These are phyloP conservation scores for Apostasia ramifera DNA, from an alignment of 106 monocot species.

Conservation along the genomic window DNA sequence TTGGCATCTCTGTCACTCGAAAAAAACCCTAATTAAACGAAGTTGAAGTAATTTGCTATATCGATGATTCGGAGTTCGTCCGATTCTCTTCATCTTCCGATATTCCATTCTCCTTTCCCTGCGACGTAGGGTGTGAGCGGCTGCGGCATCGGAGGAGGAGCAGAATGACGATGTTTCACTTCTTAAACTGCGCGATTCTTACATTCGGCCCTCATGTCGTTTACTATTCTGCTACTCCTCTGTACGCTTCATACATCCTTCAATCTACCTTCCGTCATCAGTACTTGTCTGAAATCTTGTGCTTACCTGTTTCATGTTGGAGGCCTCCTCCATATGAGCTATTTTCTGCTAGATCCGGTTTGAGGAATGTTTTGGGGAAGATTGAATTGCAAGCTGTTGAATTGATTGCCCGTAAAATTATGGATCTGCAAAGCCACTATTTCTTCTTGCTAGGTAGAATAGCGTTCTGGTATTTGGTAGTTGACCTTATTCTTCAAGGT, in stretches of 20 bases:
- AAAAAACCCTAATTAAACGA: no score
- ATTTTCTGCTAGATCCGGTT: not conserved
- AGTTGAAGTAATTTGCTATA: no score
- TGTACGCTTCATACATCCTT: constrained; percentile 30
- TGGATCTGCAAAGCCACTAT: no score
- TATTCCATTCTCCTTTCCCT: no score
- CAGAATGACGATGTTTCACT: constrained; percentile 89
- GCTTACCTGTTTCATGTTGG: not conserved
- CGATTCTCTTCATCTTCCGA: no score
- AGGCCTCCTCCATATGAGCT: not conserved
- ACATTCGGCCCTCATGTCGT: constrained; percentile 98
- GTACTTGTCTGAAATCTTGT: not conserved
- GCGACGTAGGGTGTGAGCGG: not conserved
- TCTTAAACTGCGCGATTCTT: constrained; percentile 88
- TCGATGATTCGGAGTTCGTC: no score
- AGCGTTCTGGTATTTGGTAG: no score
- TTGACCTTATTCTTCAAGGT: no score
- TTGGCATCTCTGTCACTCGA: no score
- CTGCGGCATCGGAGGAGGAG: not conserved
- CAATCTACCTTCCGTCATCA: not conserved
- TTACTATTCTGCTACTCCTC: constrained; percentile 88
- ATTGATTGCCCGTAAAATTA: not conserved
- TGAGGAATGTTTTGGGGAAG: not conserved
- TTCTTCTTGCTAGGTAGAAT: no score
- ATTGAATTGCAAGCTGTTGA: not conserved